A percentile compares a stretch with the other conserved stretches of the same genome.
Conservation (phyloP, 768 basidiomycete species). For the Suillus cothurnatus region DNA sequence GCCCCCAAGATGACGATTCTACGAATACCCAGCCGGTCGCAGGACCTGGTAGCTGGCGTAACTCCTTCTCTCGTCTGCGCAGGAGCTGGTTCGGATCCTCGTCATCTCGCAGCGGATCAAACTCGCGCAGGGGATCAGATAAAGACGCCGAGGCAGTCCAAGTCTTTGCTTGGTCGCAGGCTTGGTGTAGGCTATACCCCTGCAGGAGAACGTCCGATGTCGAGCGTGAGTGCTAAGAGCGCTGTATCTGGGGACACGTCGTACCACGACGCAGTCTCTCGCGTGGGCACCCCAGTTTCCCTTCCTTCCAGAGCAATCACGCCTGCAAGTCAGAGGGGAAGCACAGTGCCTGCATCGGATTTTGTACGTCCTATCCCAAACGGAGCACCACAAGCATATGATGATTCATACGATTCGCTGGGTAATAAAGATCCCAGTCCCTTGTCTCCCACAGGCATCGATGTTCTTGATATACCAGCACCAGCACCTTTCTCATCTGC, state of each 20-base stretch:
- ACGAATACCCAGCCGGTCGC: conserved; percentile 16
- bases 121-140: conserved; percentile 33
- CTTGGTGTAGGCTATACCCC: conserved; percentile 39
- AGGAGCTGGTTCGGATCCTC: conserved; percentile 59
- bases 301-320: conserved; percentile 49
- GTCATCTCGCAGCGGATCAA: conserved; percentile 32
- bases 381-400: conserved; percentile 34
- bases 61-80: conserved; percentile 49
- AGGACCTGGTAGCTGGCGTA: conserved; percentile 36
- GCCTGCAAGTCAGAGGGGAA: conserved; percentile 36
- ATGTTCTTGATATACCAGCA: conserved; percentile 58
- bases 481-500: conserved; percentile 54
- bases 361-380: conserved; percentile 20
- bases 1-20: conserved; percentile 24
- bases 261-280: conserved; percentile 64
- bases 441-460: conserved; percentile 34
- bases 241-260: conserved; percentile 54
- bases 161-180: conserved; percentile 36
- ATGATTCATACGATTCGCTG: conserved; percentile 33
- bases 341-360: conserved; percentile 11
- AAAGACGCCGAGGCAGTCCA: conserved; percentile 51
- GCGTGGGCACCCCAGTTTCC: conserved; percentile 43
- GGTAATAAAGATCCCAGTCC: conserved; percentile 27
- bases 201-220: conserved; percentile 55
- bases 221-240: conserved; percentile 57